Percentiles rank a stretch among this genome's conserved stretches.
Conservation (phyloP, 192 early-diverging fungal genomes). For the Geranomyces variabilis region DNA sequence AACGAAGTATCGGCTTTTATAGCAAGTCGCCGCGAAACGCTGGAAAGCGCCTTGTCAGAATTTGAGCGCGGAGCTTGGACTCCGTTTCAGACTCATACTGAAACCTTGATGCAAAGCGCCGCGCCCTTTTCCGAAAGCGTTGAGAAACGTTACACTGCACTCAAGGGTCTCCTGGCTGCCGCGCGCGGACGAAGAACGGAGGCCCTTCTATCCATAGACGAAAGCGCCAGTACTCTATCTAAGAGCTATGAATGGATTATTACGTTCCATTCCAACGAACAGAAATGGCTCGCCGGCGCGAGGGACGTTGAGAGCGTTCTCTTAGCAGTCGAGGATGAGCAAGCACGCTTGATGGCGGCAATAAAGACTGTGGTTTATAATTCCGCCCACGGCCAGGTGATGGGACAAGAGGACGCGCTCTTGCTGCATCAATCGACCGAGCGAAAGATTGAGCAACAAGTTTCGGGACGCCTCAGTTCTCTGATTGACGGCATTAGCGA, state of each 20-base stretch:
- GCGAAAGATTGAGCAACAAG: conserved; percentile 2
- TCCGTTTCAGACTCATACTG: conserved; percentile 19
- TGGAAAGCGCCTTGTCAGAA: background rate
- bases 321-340: conserved; percentile 6
- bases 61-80: conserved; percentile 20
- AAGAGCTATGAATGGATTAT: conserved; percentile 3
- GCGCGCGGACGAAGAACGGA: background rate
- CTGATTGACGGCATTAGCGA: background rate
- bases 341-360: conserved; percentile 14
- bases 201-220: background rate
- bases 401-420: conserved; percentile 20
- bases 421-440: conserved; percentile 15
- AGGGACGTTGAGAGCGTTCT: background rate
- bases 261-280: background rate
- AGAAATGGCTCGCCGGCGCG: conserved; percentile 3
- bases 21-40: background rate
- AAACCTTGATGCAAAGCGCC: conserved; percentile 2
- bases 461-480: background rate
- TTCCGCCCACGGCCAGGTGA: conserved; percentile 16
- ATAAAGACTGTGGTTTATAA: conserved; percentile 27
- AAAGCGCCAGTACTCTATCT: background rate
- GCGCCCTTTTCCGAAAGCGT: background rate
- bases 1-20: conserved; percentile 3
- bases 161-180: background rate
- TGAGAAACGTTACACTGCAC: background rate